These are phyloP conservation scores for Odonthalia washingtoniensis DNA, from an alignment of 31 red algal species.

Conservation along the genomic window DNA sequence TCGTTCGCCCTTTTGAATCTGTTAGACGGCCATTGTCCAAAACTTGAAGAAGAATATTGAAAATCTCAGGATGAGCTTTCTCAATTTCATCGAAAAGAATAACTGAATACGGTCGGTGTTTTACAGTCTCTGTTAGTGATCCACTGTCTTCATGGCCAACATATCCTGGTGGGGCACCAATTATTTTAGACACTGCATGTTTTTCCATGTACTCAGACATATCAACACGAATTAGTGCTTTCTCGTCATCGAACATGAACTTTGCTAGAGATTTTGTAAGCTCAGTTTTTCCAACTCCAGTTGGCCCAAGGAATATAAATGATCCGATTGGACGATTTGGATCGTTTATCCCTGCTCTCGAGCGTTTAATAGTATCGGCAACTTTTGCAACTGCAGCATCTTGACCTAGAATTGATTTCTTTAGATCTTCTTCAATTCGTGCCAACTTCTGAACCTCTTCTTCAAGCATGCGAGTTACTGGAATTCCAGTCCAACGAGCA, in stretches of 20 bases:
- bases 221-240: slow-evolving; percentile 93
- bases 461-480: slow-evolving; percentile 86
- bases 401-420: slow-evolving; percentile 94
- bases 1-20: slow-evolving; percentile 93
- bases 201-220: slow-evolving; percentile 99
- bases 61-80: slow-evolving; percentile 99
- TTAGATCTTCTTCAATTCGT: slow-evolving; percentile 73
- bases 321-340: slow-evolving; percentile 90
- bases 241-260: slow-evolving; percentile 93
- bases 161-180: slow-evolving; percentile 99
- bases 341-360: slow-evolving; percentile 89
- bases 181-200: slow-evolving; percentile 87
- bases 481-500: slow-evolving; percentile 97
- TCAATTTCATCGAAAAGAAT: slow-evolving; percentile 99
- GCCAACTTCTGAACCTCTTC: slow-evolving; percentile 93
- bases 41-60: slow-evolving; percentile 96
- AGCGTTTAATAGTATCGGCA: slow-evolving; percentile 93
- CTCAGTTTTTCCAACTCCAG: slow-evolving; percentile 99
- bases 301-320: slow-evolving; percentile 94
- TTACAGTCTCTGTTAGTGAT: slow-evolving; percentile 96
- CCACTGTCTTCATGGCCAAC: slow-evolving; percentile 99
- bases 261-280: slow-evolving; percentile 93
- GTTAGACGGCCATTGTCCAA: slow-evolving; percentile 99
- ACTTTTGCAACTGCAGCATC: slow-evolving; percentile 90
- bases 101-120: slow-evolving; percentile 92